Base-by-base conservation (phyloP, 345 rosid species). In the Triadica sebifera region DNA sequence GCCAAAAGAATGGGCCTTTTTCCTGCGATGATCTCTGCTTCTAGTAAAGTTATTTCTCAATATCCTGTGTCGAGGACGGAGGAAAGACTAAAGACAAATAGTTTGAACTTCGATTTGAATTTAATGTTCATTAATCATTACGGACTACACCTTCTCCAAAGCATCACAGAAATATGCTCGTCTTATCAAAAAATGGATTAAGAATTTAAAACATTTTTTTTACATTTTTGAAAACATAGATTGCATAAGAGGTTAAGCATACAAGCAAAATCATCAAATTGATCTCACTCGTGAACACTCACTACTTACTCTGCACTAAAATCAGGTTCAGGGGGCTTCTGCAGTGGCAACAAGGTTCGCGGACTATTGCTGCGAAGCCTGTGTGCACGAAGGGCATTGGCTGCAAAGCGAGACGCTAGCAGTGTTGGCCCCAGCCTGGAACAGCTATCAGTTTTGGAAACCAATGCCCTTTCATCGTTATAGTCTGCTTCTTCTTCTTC, bases 271-370 rank as follows among this genome's bases (percentile, higher is more conserved):
- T 62, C 8, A 46, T 49, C 75, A 49, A 22, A 46, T 53, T 29
- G 37, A 52, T 24, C 46, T 43, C 24, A 45, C 12, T 71, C 55
- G 9, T 41, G 20, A 8, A 39, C n/a, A 34, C 22, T 43, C 55
- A 52, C 70, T 25, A 7, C 20, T 65, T 61, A 67, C 47, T 69
- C 79, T 6, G 58, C 25, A 17, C 64, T 56, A 65, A 95, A 95
- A 77, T 91, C 97, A 63, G 98, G 97, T 77, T 95, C 96, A 0
- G 89, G 46, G 4, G 97, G 98, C 82, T 91, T 94, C 83, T 84
- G 93, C 78, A 89, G 81, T 62, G 80, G 86, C 12, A 66, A 63
- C 80, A 92, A 80, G 62, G 78, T 73, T 49, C 46, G 63, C 17
- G 84, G 56, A 73, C 84, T 67, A 53, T 61, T 71, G 65, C 61